These are phyloP conservation scores for Hansenula lynferdii DNA, from an alignment of 1,139 yeast species.

Conservation along the genomic window DNA sequence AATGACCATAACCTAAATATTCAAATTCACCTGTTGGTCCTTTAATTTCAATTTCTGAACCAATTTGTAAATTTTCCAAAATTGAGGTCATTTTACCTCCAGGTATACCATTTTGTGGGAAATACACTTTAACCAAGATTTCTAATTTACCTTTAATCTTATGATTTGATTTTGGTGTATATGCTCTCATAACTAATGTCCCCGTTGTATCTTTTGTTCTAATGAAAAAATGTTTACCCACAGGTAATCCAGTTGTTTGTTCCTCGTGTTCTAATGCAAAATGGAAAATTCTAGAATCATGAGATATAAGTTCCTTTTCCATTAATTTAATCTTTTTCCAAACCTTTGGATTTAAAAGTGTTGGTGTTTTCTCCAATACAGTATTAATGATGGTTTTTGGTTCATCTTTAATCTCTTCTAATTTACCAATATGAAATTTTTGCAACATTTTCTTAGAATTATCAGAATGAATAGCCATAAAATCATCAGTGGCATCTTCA, in stretches of 20 bases:
- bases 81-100: conserved; percentile 27
- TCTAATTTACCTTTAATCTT: conserved; percentile 22
- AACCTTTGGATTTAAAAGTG: conserved; percentile 21
- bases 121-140: conserved; percentile 25
- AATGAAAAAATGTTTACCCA: conserved; percentile 52
- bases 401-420: conserved; percentile 7
- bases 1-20: conserved; percentile 41
- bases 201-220: conserved; percentile 27
- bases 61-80: conserved; percentile 22
- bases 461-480: conserved; percentile 32
- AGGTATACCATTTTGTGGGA: conserved; percentile 23
- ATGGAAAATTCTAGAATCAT: conserved; percentile 24
- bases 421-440: conserved; percentile 21
- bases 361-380: conserved; percentile 5
- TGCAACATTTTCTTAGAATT: conserved; percentile 21
- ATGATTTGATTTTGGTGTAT: conserved; percentile 41
- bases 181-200: conserved; percentile 30
- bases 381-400: not conserved
- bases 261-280: conserved; percentile 25
- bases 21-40: conserved; percentile 61
- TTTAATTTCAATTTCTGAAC: conserved; percentile 31
- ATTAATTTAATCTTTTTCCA: conserved; percentile 19
- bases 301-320: conserved; percentile 17
- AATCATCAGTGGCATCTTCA: conserved; percentile 53
- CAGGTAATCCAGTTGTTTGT: conserved; percentile 42